Evolutionary conservation across 75 land plant species (phyloP), one percentile per base, ranked within the genome.

Genomic region (Sequoiadendron giganteum): DNA sequence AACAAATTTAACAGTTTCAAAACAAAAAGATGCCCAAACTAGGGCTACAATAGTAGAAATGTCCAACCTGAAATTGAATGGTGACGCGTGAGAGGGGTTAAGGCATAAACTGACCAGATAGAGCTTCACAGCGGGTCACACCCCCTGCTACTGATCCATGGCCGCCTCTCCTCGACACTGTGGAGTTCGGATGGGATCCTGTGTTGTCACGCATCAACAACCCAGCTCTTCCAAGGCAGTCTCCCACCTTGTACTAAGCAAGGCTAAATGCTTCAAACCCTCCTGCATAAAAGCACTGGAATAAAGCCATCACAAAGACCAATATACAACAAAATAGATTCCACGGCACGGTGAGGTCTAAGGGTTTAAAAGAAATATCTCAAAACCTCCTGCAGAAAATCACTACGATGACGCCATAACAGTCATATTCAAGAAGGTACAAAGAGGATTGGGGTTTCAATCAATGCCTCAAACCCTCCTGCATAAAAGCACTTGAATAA

Each of bases 71-170:
- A 83, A 86, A 77, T 36, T 7, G 19, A 30, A 45, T 86, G 36
- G 47, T 28, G 32, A 47, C n/a, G 94, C 93, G 96, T 95, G 96
- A 93, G 15, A 15, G 91, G 92, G 94, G 94, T 28, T 72, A 47
- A 91, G 90, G 93, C 92, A 92, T 65, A 65, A 56, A 65, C 28
- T 65, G 70, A 65, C 70, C 70, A 65, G 92, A 91, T 39, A 93
- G 96, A 92, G 92, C 96, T 95, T 95, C 96, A 47, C 96, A 95
- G 96, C 89, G 72, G 93, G 96, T 93, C 93, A 77, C 96, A 93
- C 94, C 84, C 55, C 93, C 96, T 95, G 96, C 84, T 93, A 95
- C 94, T 95, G 43, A 89, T 95, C 94, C 96, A 93, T 76, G 47
- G 39, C 4, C 47, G 52, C 72, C 79, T 77, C 88, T 94, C 91